Evolutionary conservation across 805 yeast species (phyloP), one percentile per base, ranked within the genome.

Genomic region (Candida taoyuanica): DNA sequence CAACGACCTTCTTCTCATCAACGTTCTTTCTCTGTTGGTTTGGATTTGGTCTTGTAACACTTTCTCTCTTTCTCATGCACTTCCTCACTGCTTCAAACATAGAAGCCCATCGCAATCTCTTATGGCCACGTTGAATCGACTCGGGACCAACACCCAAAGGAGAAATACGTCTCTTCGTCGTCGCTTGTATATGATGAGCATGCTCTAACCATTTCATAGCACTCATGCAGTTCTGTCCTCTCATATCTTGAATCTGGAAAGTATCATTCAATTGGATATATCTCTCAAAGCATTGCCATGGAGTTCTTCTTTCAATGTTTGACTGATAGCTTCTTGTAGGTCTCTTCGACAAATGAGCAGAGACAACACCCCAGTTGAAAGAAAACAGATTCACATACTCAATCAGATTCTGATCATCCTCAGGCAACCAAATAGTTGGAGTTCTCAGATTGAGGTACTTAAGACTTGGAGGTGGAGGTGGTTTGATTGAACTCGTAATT

Each of bases 231-330:
- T 85, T 77, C 15, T 82, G 74, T 0, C 98, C 98, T 54, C 84
- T 80, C 78, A 93, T 76, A 54, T 91, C 98, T 29, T 78, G 68
- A 43, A 86, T 76, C 47, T 86, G 94, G 53, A 88, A 91, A 42
- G 81, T 80, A 43, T 91, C 96, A 52, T 85, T 87, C 48, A 93
- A 70, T 63, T 91, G 98, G 44, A 89, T 81, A 68, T 91, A 93
- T 48, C 98, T 69, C 61, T 93, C 98, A 65, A 93, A 93, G 59
- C 98, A 91, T 59, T 91, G 98, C 98, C 98, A 93, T 0, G 98
- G 95, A 0, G 98, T 93, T 53, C 98, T 74, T 53, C 97, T 75
- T 60, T 93, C 98, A 40, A 88, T 86, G 53, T 86, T 88, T 1
- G 98, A 84, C 27, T 79, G 74, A 58, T 86, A 88, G 12, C 81